These are phyloP conservation scores for Cadophora malorum DNA, from an alignment of 2,329 filamentous ascomycete species.

Conservation along the genomic window DNA sequence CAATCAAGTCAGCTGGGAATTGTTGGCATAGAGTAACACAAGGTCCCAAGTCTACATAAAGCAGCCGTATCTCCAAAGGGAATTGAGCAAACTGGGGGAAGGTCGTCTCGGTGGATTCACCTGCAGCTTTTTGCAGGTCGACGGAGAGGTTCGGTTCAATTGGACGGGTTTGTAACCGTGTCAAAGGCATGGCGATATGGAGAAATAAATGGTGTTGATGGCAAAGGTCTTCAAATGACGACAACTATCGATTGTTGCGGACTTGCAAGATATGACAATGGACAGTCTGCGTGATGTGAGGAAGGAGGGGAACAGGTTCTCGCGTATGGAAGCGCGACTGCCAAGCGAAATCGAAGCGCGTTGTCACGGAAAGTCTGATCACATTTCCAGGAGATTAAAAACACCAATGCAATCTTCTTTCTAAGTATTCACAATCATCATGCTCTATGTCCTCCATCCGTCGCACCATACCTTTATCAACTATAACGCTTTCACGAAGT, in stretches of 20 bases:
- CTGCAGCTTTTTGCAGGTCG: too few species aligned
- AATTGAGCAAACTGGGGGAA: too few species aligned
- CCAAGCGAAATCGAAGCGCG: neutral
- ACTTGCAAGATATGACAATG: too few species aligned
- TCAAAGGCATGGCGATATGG: neutral
- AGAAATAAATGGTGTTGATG: neutral
- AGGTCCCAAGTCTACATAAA: too few species aligned
- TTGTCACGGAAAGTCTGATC: neutral
- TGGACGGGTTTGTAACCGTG: neutral
- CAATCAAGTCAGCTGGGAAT: too few species aligned
- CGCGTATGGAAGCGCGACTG: neutral
- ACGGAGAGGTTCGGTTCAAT: neutral
- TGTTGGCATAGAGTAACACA: too few species aligned
- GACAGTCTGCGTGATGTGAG: neutral
- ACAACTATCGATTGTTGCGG: neutral
- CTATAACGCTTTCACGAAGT: too few species aligned
- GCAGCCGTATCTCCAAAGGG: too few species aligned
- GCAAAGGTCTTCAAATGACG: neutral
- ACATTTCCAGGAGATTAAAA: neutral
- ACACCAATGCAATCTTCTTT: neutral
- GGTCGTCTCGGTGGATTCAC: too few species aligned
- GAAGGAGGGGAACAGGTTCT: neutral
- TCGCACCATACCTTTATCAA: neutral
- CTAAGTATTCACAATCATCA: neutral
- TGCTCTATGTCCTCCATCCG: neutral